phyloP scores from a whole-genome alignment of 352 stramenopile species.

The Bremia lactucae region DNA sequence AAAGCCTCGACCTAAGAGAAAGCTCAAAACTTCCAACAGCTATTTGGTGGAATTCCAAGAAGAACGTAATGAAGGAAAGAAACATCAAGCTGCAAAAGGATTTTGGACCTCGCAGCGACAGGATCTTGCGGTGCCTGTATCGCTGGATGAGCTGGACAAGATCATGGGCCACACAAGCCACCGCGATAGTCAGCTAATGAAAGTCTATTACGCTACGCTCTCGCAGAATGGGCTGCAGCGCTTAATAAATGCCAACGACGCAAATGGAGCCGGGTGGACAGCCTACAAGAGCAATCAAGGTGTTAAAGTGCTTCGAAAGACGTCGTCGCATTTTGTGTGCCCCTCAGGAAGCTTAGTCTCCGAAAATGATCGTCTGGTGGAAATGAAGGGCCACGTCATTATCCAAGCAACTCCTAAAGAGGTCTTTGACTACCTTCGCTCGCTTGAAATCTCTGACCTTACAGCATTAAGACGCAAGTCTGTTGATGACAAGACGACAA shows the following conservation, averaged over 20 bases:
- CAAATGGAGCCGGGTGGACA: slow-evolving; percentile 30
- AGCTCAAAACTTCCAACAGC: slow-evolving; percentile 46
- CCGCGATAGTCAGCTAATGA: slow-evolving; percentile 62
- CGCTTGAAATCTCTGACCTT: slow-evolving; percentile 33
- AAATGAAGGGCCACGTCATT: slow-evolving; percentile 60
- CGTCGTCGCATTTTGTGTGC: slow-evolving; percentile 20
- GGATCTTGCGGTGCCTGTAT: slow-evolving; percentile 20
- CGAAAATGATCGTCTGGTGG: slow-evolving; percentile 44
- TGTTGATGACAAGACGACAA: slow-evolving; percentile 21
- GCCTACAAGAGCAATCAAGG: slow-evolving; percentile 24
- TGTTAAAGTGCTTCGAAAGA: slow-evolving; percentile 33
- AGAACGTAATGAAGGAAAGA: slow-evolving; percentile 21
- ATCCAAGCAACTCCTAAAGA: slow-evolving; percentile 31
- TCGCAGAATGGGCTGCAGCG: slow-evolving; percentile 45
- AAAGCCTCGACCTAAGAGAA: slow-evolving; percentile 24
- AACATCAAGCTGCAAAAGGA: slow-evolving; percentile 5
- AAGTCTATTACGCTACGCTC: slow-evolving; percentile 59
- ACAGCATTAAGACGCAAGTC: slow-evolving; percentile 10
- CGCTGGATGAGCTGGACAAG: slow-evolving; percentile 39
- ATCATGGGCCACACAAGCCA: slow-evolving; percentile 51
- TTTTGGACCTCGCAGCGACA: slow-evolving; percentile 10
- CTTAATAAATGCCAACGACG: slow-evolving; percentile 32
- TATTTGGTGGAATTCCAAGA: slow-evolving; percentile 25
- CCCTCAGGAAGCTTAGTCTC: slow-evolving; percentile 15
- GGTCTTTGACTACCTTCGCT: slow-evolving; percentile 56